Evolutionary conservation across 108 stramenopile genomes (phyloP).

Genomic region (Nannochloropsis granulata): DNA sequence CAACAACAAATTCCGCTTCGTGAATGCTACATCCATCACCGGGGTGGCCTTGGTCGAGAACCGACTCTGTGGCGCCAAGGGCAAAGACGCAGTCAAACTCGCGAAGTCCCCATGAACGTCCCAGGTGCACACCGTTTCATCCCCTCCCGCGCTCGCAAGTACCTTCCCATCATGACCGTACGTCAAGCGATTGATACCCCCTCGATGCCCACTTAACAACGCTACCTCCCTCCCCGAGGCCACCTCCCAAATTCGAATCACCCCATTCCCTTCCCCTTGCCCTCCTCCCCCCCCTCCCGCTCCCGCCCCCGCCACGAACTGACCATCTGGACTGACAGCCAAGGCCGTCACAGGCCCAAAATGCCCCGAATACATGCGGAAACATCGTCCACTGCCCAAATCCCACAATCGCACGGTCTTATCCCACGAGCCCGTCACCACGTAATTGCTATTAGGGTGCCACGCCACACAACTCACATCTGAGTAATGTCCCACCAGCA

Average conservation of each 20-base stretch:
- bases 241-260: slow-evolving; percentile 5
- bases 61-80: neutral
- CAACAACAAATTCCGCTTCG: neutral
- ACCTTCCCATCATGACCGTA: slow-evolving; percentile 2
- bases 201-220: neutral
- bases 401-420: slow-evolving; percentile 88
- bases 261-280: neutral
- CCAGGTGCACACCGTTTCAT: slow-evolving; percentile 11
- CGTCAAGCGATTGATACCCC: neutral
- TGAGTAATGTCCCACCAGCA: slow-evolving; percentile 77
- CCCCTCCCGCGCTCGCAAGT: slow-evolving; percentile 5
- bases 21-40: neutral
- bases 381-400: slow-evolving; percentile 62
- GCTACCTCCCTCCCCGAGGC: slow-evolving; percentile 3
- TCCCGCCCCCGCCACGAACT: neutral
- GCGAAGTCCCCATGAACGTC: neutral
- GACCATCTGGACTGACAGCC: slow-evolving; percentile 12
- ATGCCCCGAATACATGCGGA: slow-evolving; percentile 63
- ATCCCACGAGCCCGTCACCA: slow-evolving; percentile 73
- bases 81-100: neutral
- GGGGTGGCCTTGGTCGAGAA: neutral
- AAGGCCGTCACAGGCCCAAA: neutral
- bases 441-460: slow-evolving; percentile 90
- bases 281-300: neutral
- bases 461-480: slow-evolving; percentile 69